These are phyloP conservation scores for Paramecium caudatum DNA, from an alignment of 73 alveolate species.

Conservation along the genomic window DNA sequence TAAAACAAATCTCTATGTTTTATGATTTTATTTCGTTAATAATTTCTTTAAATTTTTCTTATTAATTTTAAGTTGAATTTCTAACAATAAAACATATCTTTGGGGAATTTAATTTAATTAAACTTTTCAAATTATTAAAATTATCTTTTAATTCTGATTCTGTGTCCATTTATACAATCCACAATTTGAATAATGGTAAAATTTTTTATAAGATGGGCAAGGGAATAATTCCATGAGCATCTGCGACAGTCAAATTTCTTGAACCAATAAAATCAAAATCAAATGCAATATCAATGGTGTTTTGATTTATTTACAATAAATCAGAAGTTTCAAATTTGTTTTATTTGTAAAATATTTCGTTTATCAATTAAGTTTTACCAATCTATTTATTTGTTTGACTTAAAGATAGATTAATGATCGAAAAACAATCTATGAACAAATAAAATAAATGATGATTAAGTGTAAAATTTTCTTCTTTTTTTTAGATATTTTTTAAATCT, in stretches of 20 bases:
- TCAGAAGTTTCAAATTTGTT: slow-evolving; percentile 5
- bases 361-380: not conserved
- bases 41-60: not conserved
- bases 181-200: not conserved
- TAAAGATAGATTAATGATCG: not conserved
- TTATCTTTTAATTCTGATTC: not conserved
- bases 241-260: slow-evolving; percentile 4
- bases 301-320: not conserved
- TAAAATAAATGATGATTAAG: not conserved
- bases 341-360: not conserved
- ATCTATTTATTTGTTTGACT: not conserved
- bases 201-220: not conserved
- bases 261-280: not conserved
- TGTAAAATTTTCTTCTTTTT: not conserved
- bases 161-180: not conserved
- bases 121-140: not conserved
- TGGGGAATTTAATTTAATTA: not conserved
- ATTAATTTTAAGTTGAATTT: not conserved
- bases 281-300: not conserved
- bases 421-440: not conserved
- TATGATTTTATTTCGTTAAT: not conserved
- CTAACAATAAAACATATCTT: not conserved
- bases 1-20: not conserved
- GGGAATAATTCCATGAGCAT: not conserved
- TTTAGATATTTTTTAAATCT: not conserved